Base-by-base conservation (phyloP, 805 yeast genomes). In the Metschnikowia orientalis region DNA sequence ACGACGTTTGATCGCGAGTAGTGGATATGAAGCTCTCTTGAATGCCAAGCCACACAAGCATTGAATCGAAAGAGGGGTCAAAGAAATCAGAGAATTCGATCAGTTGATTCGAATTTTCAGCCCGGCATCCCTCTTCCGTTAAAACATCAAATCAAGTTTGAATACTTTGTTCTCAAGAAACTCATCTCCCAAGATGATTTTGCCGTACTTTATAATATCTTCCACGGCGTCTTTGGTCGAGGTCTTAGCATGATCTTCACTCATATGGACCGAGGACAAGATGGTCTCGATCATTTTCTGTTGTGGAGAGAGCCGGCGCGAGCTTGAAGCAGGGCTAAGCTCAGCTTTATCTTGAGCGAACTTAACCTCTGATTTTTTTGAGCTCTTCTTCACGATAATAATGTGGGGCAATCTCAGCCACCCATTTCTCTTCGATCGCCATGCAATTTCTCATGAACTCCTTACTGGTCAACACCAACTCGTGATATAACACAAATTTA, bases 371-470 rank as follows among this genome's bases (percentile, higher is more conserved):
- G n/a, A n/a, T n/a, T n/a, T n/a, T 25, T 16, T 29, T 29, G 16
- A 57, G 34, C 18, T 61, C 66, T 20, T 50, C 50, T 3, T 44
- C 36, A 15, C 35, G 53, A 38, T 60, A 63, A 37, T 59, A 77
- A 43, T 80, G 86, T 1, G 88, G 83, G 0, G 94, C 95, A 41
- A 77, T 72, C 44, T 83, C 89, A 1, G 54, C 54, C 10, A 89
- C 57, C 92, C 95, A 84, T 29, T 63, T 63, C 18, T 82, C 89
- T 24, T 80, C 77, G 3, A 83, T 65, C 0, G 87, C 75, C 56
- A 84, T 73, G 49, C 88, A 79, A 44, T 81, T 81, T 37, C 89
- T 71, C 87, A 92, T 85, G 56, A 78, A 90, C 60, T 89, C 97
- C 53, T 81, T 85, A 16, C 87, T 74, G 0, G 98, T 90, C 29